phyloP scores from a whole-genome alignment of 495 filamentous ascomycete genomes.

The Aspergillus leporis region DNA sequence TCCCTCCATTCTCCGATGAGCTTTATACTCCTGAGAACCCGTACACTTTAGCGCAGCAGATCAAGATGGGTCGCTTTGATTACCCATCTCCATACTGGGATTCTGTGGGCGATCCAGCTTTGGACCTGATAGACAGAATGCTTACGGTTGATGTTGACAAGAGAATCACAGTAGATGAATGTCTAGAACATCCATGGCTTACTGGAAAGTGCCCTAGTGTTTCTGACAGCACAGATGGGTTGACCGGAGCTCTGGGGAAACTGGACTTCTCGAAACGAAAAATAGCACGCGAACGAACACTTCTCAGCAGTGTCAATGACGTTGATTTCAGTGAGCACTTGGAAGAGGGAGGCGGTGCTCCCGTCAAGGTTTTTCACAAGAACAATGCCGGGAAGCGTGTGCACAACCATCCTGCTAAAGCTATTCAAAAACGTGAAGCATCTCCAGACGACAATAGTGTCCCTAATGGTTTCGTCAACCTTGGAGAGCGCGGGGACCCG shows the following conservation, averaged over 20 bases:
- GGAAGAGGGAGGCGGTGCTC: slow-evolving; percentile 51
- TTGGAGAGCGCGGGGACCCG: slow-evolving; percentile 84
- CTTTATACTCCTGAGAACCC: slow-evolving; percentile 75
- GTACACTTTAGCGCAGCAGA: slow-evolving; percentile 86
- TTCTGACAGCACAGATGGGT: slow-evolving; percentile 88
- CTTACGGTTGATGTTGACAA: slow-evolving; percentile 80
- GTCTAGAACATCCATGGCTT: slow-evolving; percentile 90
- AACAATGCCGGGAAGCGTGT: slow-evolving; percentile 58
- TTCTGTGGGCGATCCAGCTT: slow-evolving; percentile 80
- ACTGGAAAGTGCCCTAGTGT: slow-evolving; percentile 49
- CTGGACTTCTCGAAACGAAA: slow-evolving; percentile 86
- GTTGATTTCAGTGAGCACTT: slow-evolving; percentile 66
- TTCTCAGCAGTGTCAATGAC: slow-evolving; percentile 80
- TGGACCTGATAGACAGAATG: slow-evolving; percentile 96
- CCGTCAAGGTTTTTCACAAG: slow-evolving; percentile 77
- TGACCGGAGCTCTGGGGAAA: slow-evolving; percentile 76
- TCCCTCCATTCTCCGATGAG: slow-evolving; percentile 96
- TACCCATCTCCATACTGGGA: slow-evolving; percentile 99
- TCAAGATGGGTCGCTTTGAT: slow-evolving; percentile 83
- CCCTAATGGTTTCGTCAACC: slow-evolving; percentile 72
- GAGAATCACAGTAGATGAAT: slow-evolving; percentile 85
- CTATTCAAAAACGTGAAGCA: slow-evolving; percentile 43
- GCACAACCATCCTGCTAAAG: slow-evolving; percentile 38
- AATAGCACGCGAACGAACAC: slow-evolving; percentile 75
- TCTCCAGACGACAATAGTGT: slow-evolving; percentile 63